A percentile compares a stretch with the other conserved stretches of the same genome.
phyloP scores from a whole-genome alignment of 192 early-diverging fungal genomes.

The Coemansia sp. region DNA sequence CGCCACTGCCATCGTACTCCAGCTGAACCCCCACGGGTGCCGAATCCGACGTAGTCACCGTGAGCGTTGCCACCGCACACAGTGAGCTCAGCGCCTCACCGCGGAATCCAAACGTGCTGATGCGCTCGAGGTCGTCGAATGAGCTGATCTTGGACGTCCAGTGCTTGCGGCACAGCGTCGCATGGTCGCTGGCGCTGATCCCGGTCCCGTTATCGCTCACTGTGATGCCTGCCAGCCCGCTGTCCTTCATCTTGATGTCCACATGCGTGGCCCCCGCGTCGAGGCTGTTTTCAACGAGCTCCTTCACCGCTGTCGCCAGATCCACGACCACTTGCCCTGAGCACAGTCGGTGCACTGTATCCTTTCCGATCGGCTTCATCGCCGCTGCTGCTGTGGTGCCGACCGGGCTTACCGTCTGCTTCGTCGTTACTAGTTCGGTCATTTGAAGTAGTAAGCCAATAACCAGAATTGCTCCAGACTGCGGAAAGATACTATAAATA shows the following conservation, averaged over 20 bases:
- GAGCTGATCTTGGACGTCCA: slow-evolving; percentile 80
- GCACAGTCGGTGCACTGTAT: slow-evolving; percentile 76
- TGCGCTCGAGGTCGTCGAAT: slow-evolving; percentile 75
- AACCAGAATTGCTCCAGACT: background rate
- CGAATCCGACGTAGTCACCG: slow-evolving; percentile 62
- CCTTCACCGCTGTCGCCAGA: slow-evolving; percentile 82
- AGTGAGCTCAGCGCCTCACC: slow-evolving; percentile 93
- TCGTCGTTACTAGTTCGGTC: background rate
- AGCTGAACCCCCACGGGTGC: slow-evolving; percentile 62
- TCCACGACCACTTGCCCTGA: slow-evolving; percentile 88
- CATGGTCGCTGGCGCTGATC: slow-evolving; percentile 63
- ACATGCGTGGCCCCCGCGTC: slow-evolving; percentile 83
- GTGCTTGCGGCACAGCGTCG: slow-evolving; percentile 79
- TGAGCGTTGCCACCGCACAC: slow-evolving; percentile 62
- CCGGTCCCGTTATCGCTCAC: slow-evolving; percentile 90
- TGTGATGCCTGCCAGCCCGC: slow-evolving; percentile 70
- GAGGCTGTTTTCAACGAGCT: slow-evolving; percentile 91
- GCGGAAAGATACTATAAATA: background rate
- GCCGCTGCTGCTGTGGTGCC: background rate
- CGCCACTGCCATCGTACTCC: slow-evolving; percentile 67
- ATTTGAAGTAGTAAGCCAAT: background rate
- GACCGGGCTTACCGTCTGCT: background rate
- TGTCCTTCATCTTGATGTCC: slow-evolving; percentile 79
- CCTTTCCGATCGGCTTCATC: slow-evolving; percentile 30
- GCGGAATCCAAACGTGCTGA: slow-evolving; percentile 88